Evolutionary conservation across 768 basidiomycete genomes (phyloP).

Genomic region (Cystofilobasidium ferigula): DNA sequence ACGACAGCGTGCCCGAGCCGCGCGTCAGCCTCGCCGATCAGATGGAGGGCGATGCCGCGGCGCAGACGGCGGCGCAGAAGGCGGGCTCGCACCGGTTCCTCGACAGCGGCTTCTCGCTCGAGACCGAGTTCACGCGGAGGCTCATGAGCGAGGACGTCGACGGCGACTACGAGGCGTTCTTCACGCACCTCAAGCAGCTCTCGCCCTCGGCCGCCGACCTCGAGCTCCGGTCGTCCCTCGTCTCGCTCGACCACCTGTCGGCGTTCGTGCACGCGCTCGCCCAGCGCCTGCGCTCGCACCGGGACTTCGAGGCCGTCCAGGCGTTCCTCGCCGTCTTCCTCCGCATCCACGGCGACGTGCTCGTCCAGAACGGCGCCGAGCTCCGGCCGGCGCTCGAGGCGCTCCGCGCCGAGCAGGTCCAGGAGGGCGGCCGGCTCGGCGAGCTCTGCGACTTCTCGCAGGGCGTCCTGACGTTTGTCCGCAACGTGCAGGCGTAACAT

Average conservation of each 20-base stretch:
- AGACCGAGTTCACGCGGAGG: conserved; percentile 57
- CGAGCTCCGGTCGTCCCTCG: conserved; percentile 58
- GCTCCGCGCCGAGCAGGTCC: conserved; percentile 56
- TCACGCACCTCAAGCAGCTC: conserved; percentile 68
- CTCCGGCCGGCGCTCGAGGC: conserved; percentile 49
- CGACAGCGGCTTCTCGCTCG: conserved; percentile 29
- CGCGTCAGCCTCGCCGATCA: conserved; percentile 58
- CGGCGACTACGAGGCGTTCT: conserved; percentile 68
- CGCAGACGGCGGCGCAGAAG: conserved; percentile 45
- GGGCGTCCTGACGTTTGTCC: conserved; percentile 19
- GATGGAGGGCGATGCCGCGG: conserved; percentile 43
- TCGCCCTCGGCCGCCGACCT: conserved; percentile 85
- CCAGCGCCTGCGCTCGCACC: conserved; percentile 60
- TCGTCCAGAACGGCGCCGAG: conserved; percentile 55
- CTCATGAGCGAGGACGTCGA: conserved; percentile 49
- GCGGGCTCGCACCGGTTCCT: conserved; percentile 20
- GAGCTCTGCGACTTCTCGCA: conserved; percentile 30
- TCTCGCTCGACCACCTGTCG: conserved; percentile 53
- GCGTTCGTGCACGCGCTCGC: conserved; percentile 65
- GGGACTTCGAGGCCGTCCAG: conserved; percentile 93
- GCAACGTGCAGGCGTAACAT: conserved; percentile 20
- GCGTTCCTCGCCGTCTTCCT: conserved; percentile 74
- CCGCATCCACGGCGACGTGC: conserved; percentile 66
- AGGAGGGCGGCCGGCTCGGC: conserved; percentile 62
- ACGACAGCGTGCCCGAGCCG: conserved; percentile 62